A percentile compares a stretch with the other conserved stretches of the same genome.
Conservation (phyloP, 2,329 filamentous ascomycete genomes). For the Fusarium nodosum region DNA sequence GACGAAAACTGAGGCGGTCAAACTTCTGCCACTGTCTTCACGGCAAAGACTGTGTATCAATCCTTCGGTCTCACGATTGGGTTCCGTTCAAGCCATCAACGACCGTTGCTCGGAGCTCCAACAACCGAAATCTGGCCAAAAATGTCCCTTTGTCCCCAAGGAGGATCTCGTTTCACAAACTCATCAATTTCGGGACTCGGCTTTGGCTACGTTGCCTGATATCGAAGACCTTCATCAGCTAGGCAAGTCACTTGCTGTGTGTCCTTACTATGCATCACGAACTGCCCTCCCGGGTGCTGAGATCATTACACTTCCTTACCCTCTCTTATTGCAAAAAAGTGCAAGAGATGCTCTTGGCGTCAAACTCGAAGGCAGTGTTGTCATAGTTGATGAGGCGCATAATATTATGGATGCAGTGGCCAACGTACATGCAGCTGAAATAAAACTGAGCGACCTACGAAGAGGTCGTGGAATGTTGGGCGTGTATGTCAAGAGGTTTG, state of each 20-base stretch:
- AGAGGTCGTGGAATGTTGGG: slow-evolving; percentile 81
- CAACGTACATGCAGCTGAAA: slow-evolving; percentile 84
- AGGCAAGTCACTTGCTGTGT: slow-evolving; percentile 83
- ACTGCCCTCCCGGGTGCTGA: slow-evolving; percentile 85
- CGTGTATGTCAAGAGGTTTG: slow-evolving; percentile 87
- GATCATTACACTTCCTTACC: slow-evolving; percentile 93
- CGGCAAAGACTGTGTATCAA: slow-evolving; percentile 94
- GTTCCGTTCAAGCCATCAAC: slow-evolving; percentile 85
- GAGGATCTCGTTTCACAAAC: slow-evolving; percentile 79
- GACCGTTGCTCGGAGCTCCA: slow-evolving; percentile 93
- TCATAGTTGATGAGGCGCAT: slow-evolving; percentile 98
- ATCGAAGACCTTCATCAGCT: slow-evolving; percentile 90
- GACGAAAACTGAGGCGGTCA: slow-evolving; percentile 65
- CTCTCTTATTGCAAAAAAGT: slow-evolving; percentile 85
- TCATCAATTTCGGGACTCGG: slow-evolving; percentile 86
- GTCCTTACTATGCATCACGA: slow-evolving; percentile 96
- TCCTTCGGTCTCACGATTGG: slow-evolving; percentile 78
- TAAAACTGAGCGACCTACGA: slow-evolving; percentile 79
- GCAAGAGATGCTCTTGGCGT: slow-evolving; percentile 90
- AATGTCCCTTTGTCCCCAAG: slow-evolving; percentile 83
- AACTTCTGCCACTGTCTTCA: slow-evolving; percentile 86
- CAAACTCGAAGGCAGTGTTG: slow-evolving; percentile 85
- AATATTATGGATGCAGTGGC: slow-evolving; percentile 97
- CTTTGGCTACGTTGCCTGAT: slow-evolving; percentile 86
- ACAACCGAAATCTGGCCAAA: slow-evolving; percentile 70